Evolutionary conservation across 2,329 filamentous ascomycete genomes (phyloP).

Genomic region (Diaporthe sp.): DNA sequence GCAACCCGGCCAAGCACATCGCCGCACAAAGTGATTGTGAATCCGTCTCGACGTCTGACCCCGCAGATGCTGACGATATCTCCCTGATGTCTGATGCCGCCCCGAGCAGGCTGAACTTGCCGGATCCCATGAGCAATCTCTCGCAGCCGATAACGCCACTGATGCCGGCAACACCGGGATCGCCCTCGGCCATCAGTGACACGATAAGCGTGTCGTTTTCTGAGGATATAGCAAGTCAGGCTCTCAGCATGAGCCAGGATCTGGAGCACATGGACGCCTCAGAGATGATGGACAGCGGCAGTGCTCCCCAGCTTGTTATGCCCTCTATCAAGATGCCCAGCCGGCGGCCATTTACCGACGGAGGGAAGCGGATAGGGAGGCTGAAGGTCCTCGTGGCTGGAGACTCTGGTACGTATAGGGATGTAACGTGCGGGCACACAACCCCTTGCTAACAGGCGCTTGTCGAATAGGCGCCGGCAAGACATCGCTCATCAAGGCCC

Average conservation of each 20-base stretch:
- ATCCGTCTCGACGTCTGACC: slow-evolving; percentile 18
- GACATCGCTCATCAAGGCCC: slow-evolving; percentile 87
- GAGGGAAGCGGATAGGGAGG: slow-evolving; percentile 84
- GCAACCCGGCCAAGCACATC: slow-evolving; percentile 29
- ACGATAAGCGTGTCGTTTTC: slow-evolving; percentile 61
- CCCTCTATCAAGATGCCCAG: slow-evolving; percentile 93
- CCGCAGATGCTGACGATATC: slow-evolving; percentile 30
- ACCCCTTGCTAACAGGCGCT: slow-evolving; percentile 34
- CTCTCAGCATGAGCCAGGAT: slow-evolving; percentile 51
- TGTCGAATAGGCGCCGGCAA: slow-evolving; percentile 78
- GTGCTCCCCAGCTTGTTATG: slow-evolving; percentile 90
- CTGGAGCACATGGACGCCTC: slow-evolving; percentile 55
- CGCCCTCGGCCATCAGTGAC: slow-evolving; percentile 58
- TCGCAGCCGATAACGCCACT: slow-evolving; percentile 60
- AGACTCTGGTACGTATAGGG: slow-evolving; percentile 67
- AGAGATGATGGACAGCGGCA: slow-evolving; percentile 57
- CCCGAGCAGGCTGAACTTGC: slow-evolving; percentile 34
- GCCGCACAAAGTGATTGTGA: slow-evolving; percentile 27
- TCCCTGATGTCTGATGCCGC: slow-evolving; percentile 33
- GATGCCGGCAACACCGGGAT: slow-evolving; percentile 52
- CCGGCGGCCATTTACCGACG: slow-evolving; percentile 88
- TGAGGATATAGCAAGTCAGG: slow-evolving; percentile 53
- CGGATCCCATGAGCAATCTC: slow-evolving; percentile 36
- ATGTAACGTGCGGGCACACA: not conserved
- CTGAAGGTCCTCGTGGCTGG: slow-evolving; percentile 92